Evolutionary conservation across 768 basidiomycete species (phyloP), one percentile per base, ranked within the genome.

Genomic region (Mycena olivaceomarginata): DNA sequence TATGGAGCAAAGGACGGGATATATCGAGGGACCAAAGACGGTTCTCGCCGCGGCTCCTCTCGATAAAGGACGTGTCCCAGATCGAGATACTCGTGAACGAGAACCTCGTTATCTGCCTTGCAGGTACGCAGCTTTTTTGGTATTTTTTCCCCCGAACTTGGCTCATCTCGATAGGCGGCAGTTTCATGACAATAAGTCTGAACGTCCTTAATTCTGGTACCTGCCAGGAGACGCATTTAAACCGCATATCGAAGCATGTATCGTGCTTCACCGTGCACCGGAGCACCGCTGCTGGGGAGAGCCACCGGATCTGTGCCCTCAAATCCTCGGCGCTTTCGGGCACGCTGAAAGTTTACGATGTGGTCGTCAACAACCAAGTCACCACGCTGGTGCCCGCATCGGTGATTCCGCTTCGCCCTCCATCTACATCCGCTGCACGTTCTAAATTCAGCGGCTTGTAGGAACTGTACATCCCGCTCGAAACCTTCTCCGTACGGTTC

Each of bases 381-480:
- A 56, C 39, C 37, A 68, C 66, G 3, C 39, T 75, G 41, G 12
- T 37, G 16, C 13, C 16, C 37, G 57, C 67, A 10, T 41, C 7
- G 41, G 68, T 75, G 20, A 40, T 5, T 39, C n/a, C 9, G n/a
- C 25, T 25, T 64, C 5, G 11, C 37, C 0, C 1, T 13, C 41
- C 16, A 12, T 11, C 31, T 31, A 43, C 11, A 0, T 39, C 53
- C 5, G 12, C 74, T 77, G 2, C 67, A 18, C 6, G 39, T 43
- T 41, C 22, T 59, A 16, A n/a, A 20, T 1, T 45, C 6, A 46
- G 1, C 41, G 2, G 3, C 48, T 5, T 18, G 48, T 78, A 95
- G 94, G 94, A 95, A 81, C 94, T 96, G 85, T 96, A 96, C 80
- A 94, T 96, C 67, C 94, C 94, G 1, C 92, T 93, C n/a, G 93